Percentiles rank a stretch among this genome's conserved stretches.
Conservation (phyloP, 495 filamentous ascomycete genomes). For the Aspergillus heteromorphus region DNA sequence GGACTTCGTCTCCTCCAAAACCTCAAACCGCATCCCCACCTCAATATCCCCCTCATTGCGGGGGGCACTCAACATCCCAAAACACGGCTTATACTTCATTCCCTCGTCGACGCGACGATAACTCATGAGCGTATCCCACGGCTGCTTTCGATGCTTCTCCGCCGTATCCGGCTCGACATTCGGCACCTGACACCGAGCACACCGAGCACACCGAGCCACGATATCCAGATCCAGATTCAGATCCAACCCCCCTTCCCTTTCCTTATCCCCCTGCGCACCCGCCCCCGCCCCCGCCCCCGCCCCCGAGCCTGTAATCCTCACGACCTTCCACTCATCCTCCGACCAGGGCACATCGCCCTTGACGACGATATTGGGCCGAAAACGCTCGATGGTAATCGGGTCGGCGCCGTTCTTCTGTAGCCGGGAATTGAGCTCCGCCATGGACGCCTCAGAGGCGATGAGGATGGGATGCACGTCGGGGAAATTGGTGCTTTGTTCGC, state of each 20-base stretch:
- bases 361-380: constrained; percentile 81
- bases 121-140: constrained; percentile 64
- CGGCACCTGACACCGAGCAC: constrained; percentile 75
- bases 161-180: constrained; percentile 77
- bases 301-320: constrained; percentile 45
- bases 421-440: constrained; percentile 35
- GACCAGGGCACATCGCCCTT: constrained; percentile 55
- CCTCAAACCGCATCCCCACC: constrained; percentile 51
- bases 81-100: constrained; percentile 61
- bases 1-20: constrained; percentile 48
- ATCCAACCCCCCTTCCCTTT: background rate
- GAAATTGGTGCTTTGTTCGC: constrained; percentile 35
- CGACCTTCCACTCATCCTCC: constrained; percentile 78
- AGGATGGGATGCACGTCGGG: constrained; percentile 41
- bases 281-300: background rate
- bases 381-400: constrained; percentile 51
- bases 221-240: constrained; percentile 49
- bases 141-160: constrained; percentile 63
- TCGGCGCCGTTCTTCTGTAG: constrained; percentile 19
- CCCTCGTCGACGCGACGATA: constrained; percentile 74
- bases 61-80: constrained; percentile 81
- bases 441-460: constrained; percentile 48
- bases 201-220: constrained; percentile 67
- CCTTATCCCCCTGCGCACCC: too few species aligned
- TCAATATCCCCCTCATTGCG: constrained; percentile 43